Percentiles rank a stretch among this genome's conserved stretches.
Conservation (phyloP, 495 filamentous ascomycete species). For the Aspergillus nanangensis region DNA sequence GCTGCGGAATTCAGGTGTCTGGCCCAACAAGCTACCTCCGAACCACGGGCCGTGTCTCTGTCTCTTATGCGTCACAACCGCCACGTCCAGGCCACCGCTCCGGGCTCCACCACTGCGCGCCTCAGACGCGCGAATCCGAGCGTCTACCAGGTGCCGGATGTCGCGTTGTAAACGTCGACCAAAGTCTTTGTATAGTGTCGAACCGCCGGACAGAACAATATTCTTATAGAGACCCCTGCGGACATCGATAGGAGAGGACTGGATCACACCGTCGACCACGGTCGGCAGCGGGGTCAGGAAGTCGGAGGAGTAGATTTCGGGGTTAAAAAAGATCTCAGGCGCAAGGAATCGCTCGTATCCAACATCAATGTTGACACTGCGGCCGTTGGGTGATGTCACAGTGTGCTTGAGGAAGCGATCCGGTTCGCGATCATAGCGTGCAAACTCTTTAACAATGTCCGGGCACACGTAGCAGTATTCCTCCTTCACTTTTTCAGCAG, state of each 20-base stretch:
- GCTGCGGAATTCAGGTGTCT: slow-evolving; percentile 97
- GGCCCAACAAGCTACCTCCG: slow-evolving; percentile 89
- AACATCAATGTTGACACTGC: slow-evolving; percentile 79
- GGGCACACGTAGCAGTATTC: slow-evolving; percentile 97
- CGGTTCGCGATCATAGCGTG: slow-evolving; percentile 85
- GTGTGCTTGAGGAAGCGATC: slow-evolving; percentile 86
- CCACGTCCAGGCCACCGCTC: slow-evolving; percentile 84
- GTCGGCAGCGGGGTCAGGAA: slow-evolving; percentile 92
- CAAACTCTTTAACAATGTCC: slow-evolving; percentile 97
- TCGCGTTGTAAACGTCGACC: slow-evolving; percentile 92
- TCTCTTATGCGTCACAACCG: slow-evolving; percentile 93
- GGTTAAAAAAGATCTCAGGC: slow-evolving; percentile 99
- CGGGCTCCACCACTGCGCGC: slow-evolving; percentile 79
- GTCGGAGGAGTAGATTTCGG: slow-evolving; percentile 97
- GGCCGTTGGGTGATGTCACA: slow-evolving; percentile 81
- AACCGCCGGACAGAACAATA: slow-evolving; percentile 95
- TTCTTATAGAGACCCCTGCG: slow-evolving; percentile 98
- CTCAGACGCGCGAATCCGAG: slow-evolving; percentile 83
- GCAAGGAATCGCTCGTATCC: slow-evolving; percentile 98
- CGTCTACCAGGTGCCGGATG: slow-evolving; percentile 92
- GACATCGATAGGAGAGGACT: slow-evolving; percentile 95
- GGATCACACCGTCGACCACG: slow-evolving; percentile 94
- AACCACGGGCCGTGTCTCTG: slow-evolving; percentile 98
- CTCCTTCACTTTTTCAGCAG: slow-evolving; percentile 95
- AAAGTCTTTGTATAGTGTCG: slow-evolving; percentile 96